A percentile compares a stretch with the other conserved stretches of the same genome.
phyloP scores from a whole-genome alignment of 2,329 filamentous ascomycete genomes.

The Calycina marina region DNA sequence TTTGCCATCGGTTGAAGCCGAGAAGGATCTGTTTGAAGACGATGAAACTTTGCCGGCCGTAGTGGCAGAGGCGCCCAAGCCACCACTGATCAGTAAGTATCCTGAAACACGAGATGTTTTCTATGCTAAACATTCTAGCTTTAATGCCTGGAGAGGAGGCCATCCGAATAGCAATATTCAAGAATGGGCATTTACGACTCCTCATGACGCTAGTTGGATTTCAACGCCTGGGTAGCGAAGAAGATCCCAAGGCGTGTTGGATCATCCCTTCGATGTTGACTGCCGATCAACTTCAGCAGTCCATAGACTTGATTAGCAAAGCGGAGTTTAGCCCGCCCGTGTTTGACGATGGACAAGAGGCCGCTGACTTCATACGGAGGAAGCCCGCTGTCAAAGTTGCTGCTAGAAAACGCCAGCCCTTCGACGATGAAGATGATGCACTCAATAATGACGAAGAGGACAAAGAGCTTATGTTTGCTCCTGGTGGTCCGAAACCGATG shows the following conservation, averaged over 20 bases:
- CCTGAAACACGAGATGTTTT: constrained; percentile 1
- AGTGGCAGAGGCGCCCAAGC: constrained; percentile 22
- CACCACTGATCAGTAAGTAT: constrained; percentile 39
- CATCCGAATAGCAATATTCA: constrained; percentile 65
- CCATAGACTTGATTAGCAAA: constrained; percentile 58
- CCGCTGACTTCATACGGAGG: constrained; percentile 66
- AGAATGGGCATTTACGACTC: constrained; percentile 74
- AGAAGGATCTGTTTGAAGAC: constrained; percentile 25
- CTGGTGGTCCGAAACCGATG: constrained; percentile 46
- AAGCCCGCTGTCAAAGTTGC: constrained; percentile 34
- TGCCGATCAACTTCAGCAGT: constrained; percentile 51
- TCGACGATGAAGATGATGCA: constrained; percentile 60
- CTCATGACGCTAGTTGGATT: constrained; percentile 67
- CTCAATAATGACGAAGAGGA: constrained; percentile 39
- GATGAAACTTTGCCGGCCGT: constrained; percentile 21
- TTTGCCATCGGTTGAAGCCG: constrained; percentile 28
- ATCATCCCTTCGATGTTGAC: constrained; percentile 53
- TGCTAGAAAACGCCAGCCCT: constrained; percentile 40
- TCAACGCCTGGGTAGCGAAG: constrained; percentile 37
- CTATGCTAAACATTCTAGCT: constrained; percentile 16
- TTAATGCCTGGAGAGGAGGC: constrained; percentile 42
- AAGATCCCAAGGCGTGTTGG: constrained; percentile 69
- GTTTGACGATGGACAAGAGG: constrained; percentile 54
- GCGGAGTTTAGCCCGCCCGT: constrained; percentile 64
- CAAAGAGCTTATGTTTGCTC: constrained; percentile 45